phyloP scores from a whole-genome alignment of 148 eudicot genomes.

The Euryodendron excelsum region DNA sequence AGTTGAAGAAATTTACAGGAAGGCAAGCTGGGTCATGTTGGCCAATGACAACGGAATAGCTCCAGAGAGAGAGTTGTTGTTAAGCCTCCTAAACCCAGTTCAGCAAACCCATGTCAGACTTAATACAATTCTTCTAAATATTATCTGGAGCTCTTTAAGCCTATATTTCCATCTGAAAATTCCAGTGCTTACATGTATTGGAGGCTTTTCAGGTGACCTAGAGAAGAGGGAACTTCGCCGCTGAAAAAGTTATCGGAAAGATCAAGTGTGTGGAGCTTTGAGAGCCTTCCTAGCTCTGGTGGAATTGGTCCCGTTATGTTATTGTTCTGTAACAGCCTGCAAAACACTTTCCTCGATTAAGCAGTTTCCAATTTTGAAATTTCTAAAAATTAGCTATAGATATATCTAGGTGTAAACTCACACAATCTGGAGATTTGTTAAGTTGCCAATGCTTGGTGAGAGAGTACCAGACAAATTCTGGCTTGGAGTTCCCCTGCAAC shows the following conservation, averaged over 20 bases:
- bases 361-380: background rate
- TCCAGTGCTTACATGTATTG: constrained; percentile 49
- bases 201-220: constrained; percentile 49
- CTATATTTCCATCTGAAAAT: too few species aligned
- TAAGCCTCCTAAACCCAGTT: constrained; percentile 48
- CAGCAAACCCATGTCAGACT: constrained; percentile 4
- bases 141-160: background rate
- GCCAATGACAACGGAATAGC: constrained; percentile 50
- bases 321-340: constrained; percentile 66
- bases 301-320: constrained; percentile 64
- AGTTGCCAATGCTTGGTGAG: constrained; percentile 72
- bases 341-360: background rate
- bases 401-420: constrained; percentile 26
- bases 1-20: constrained; percentile 38
- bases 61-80: constrained; percentile 66
- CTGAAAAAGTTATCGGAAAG: constrained; percentile 60
- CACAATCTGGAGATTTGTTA: constrained; percentile 68
- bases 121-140: background rate
- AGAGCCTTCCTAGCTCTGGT: constrained; percentile 48
- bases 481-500: constrained; percentile 64
- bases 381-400: background rate
- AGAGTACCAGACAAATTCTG: constrained; percentile 64
- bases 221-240: constrained; percentile 55
- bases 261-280: constrained; percentile 69
- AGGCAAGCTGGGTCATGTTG: constrained; percentile 53